Evolutionary conservation across 305 asterid genomes (phyloP).

Genomic region (Solanum chacoense): DNA sequence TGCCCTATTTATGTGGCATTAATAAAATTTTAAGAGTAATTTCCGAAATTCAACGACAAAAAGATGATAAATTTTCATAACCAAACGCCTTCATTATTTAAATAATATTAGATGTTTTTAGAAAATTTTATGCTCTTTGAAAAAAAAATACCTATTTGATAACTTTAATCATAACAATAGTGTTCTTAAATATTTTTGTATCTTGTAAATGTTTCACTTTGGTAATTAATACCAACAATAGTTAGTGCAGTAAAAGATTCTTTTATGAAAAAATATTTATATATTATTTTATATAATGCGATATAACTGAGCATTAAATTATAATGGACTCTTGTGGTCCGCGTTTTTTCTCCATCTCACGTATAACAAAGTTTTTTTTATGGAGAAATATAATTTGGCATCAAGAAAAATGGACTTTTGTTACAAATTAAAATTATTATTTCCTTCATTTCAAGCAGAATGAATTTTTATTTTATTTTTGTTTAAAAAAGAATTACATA

Average conservation of each 20-base stretch:
- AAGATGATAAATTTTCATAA: neutral
- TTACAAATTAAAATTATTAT: no score
- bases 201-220: neutral
- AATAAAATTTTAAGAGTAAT: no score
- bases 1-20: neutral
- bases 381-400: neutral
- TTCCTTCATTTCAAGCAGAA: no score
- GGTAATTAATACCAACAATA: neutral
- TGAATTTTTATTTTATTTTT: no score
- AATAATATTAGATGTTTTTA: neutral
- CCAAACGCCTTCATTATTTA: neutral
- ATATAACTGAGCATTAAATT: neutral
- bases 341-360: neutral
- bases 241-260: neutral
- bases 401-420: no score
- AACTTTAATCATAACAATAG: neutral
- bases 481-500: no score
- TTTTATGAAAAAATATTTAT: no score
- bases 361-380: no score
- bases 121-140: neutral
- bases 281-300: no score
- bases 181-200: neutral
- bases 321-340: neutral
- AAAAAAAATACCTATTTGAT: no score
- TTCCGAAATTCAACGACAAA: neutral